Evolutionary conservation across 2,329 filamentous ascomycete genomes (phyloP), one percentile per base, ranked within the genome.

Genomic region (Pyricularia grisea): DNA sequence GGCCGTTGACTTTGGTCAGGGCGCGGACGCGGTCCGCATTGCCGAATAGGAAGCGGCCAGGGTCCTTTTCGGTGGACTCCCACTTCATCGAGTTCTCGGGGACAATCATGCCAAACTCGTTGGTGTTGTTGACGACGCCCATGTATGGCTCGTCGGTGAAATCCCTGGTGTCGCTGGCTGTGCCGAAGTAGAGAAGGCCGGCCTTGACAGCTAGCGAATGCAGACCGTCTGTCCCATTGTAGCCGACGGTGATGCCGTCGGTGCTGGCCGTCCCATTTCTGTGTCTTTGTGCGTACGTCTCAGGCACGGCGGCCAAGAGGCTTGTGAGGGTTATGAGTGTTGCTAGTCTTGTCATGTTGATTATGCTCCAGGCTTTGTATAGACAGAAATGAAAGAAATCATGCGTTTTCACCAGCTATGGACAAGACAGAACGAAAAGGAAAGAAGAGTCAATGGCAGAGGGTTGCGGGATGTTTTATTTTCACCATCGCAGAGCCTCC

Each of bases 41-140:
- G 14, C 80, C 81, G 74, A 81, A 88, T 72, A 82, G 82, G 78
- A 88, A 89, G 66, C 79, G 75, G 67, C 78, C 79, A 67, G 80
- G 81, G 12, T 78, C 71, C 1, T 85, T 84, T 77, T 89, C 85
- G n/a, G 80, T 86, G 69, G 81, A 78, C 72, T 84, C 81, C 85
- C 84, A 89, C 67, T 83, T 79, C 70, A 85, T 83, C 20, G 81
- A 80, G 75, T 88, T 88, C 60, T 82, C 82, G 0, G 85, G 85
- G 0, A 85, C 87, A 31, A 86, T 78, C 73, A 87, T 81, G 55
- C 85, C 86, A 73, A 88, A 89, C 70, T 87, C 84, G 58, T 78
- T 78, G 12, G 71, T 77, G 74, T 86, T 79, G 72, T 79, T 81
- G 64, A 87, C 77, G 70, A 87, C 82, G 12, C 76, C 73, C 33